Base-by-base conservation (phyloP, 768 basidiomycete species). In the Gymnopilus junonius region DNA sequence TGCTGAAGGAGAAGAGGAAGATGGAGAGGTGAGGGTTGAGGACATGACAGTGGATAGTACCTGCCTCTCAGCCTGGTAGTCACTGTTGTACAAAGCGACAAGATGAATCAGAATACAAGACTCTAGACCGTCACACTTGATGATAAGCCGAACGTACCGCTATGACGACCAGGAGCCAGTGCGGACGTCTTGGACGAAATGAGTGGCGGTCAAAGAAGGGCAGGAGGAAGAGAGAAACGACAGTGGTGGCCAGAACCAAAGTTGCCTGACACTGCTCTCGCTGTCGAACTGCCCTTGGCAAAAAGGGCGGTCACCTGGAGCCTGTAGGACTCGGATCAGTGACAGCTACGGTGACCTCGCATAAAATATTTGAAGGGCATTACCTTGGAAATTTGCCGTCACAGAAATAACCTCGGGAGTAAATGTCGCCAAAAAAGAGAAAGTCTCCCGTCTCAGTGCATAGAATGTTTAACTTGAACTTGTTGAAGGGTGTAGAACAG, bases 141-240 rank as follows among this genome's bases (percentile, higher is more conserved):
- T 21, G 39, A 50, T 55, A 23, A 34, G 31, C 17, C 3, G 17
- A 3, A 55, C 37, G 31, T 21, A 37, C 37, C 54, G 31, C n/a
- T 37, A 55, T 55, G 54, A 37, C 58, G 56, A 35, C 57, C n/a
- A 53, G 35, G 51, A 62, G 55, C 59, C 59, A 65, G 58, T 54
- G 54, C 17, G 27, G 35, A 37, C 23, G 61, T 60, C 67, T 68
- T 67, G 69, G 71, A 74, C 71, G 73, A 75, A 76, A 74, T 63
- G 76, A 76, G 65, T 67, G 74, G 71, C 73, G 71, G 73, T 63
- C 74, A 71, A 72, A 64, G 35, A 53, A 56, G 62, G 43, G 58
- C 37, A 37, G 12, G 40, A 57, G 27, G 55, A 46, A 43, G 39
- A 42, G 45, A 29, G 6, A 56, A 45, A 35, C 8, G 57, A 59